These are phyloP conservation scores for Eimeria sp. DNA, from an alignment of 169 alveolate genomes.

Conservation along the genomic window DNA sequence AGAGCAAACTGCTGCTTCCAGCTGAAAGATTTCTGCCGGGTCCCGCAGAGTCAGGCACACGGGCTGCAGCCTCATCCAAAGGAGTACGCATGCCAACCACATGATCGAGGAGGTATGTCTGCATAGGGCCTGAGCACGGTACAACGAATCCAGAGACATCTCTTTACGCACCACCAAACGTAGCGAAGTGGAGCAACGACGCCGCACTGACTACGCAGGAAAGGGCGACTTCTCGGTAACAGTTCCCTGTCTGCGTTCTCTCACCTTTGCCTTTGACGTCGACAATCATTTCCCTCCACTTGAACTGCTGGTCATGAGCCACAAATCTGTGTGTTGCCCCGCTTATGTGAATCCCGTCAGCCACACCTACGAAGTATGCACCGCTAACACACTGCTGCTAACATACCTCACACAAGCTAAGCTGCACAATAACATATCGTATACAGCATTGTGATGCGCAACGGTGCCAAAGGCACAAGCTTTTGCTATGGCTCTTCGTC, in stretches of 20 bases:
- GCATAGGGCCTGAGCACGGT: slow-evolving; percentile 39
- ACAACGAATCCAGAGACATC: not conserved
- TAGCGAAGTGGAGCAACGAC: not conserved
- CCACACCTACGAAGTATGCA: slow-evolving; percentile 85
- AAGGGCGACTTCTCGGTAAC: not conserved
- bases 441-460: not conserved
- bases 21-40: slow-evolving; percentile 18
- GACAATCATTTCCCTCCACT: slow-evolving; percentile 88
- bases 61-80: slow-evolving; percentile 30
- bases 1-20: slow-evolving; percentile 29
- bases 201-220: not conserved
- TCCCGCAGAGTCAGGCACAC: slow-evolving; percentile 52
- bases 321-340: slow-evolving; percentile 77
- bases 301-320: slow-evolving; percentile 87
- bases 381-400: not conserved
- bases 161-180: not conserved
- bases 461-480: not conserved
- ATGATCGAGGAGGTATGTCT: slow-evolving; percentile 66
- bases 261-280: slow-evolving; percentile 93
- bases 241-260: not conserved
- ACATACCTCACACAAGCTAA: not conserved
- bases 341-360: slow-evolving; percentile 84
- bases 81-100: slow-evolving; percentile 73
- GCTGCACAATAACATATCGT: not conserved
- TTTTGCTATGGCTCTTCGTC: not conserved